Evolutionary conservation across 2,329 filamentous ascomycete species (phyloP), one percentile per base, ranked within the genome.

Genomic region (Penicillium rolfsii): DNA sequence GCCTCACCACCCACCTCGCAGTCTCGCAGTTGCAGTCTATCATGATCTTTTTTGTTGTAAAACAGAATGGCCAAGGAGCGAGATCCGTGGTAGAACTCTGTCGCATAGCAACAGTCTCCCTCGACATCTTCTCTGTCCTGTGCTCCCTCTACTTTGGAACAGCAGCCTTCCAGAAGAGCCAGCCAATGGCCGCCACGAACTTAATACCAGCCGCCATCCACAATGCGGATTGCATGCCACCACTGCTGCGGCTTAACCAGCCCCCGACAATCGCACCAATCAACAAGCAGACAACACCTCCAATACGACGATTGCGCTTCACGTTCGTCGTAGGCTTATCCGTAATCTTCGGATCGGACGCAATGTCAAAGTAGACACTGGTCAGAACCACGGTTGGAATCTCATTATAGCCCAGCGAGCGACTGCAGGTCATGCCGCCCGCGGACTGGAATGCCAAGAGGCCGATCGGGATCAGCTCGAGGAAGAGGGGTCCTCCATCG

Each of bases 331-430:
- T 70, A n/a, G 77, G 74, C 54, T 69, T 70, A 3, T 64, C 67
- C 0, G 64, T 64, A 28, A 80, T 64, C 45, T 73, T 74, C 12
- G 77, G 73, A 59, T 81, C 79, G 5, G 76, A 76, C 2, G 76
- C 76, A 49, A 81, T 75, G 61, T 81, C 79, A 64, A 79, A 80
- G 61, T 80, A 81, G 14, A 80, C 71, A 46, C 78, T 80, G 11
- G 79, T 81, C 64, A 81, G 64, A 5, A 81, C 79, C 16, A 80
- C 78, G 8, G 78, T 80, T 14, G 79, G 79, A 43, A 81, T 76
- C 66, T 81, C 79, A 52, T 77, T 77, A 63, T 77, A 77, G 0
- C 73, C 71, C 26, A 81, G 71, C 5, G 75, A 69, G 2, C 79
- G 75, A 57, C 76, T 80, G 19, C 77, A 75, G 2, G 77, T 74